Evolutionary conservation across 176 grass and related monocot genomes (phyloP).

Genomic region (Dactylis glomerata): DNA sequence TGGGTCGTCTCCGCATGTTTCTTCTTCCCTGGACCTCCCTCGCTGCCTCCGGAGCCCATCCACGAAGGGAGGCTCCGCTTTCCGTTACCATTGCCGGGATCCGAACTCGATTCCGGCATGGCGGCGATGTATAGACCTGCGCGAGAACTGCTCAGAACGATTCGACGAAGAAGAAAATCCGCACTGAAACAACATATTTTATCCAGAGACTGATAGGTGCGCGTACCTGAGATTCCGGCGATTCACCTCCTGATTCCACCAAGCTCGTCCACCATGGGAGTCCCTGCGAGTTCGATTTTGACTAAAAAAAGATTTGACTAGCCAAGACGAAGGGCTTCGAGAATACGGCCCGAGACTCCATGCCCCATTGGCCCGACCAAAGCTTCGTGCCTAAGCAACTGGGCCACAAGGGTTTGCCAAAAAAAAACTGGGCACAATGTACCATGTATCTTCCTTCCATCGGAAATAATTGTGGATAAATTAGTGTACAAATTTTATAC

Average conservation of each 20-base stretch:
- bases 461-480: too few species aligned
- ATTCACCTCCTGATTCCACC: background rate
- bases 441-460: too few species aligned
- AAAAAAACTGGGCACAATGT: too few species aligned
- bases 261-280: constrained; percentile 7
- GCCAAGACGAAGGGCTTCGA: background rate
- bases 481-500: too few species aligned
- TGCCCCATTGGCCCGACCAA: too few species aligned
- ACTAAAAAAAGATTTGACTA: constrained; percentile 22
- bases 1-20: constrained; percentile 33
- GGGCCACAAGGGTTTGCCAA: too few species aligned
- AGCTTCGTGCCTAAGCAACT: too few species aligned
- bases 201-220: background rate
- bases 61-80: constrained; percentile 63
- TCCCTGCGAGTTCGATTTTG: background rate
- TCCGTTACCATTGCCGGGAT: background rate
- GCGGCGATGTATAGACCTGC: background rate
- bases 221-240: background rate
- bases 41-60: constrained; percentile 41
- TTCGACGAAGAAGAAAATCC: background rate
- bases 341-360: too few species aligned
- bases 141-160: background rate
- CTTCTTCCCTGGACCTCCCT: constrained; percentile 50
- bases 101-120: constrained; percentile 48
- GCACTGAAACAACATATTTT: background rate